Percentiles rank a stretch among this genome's conserved stretches.
These are phyloP conservation scores for Prunella vulgaris DNA, from an alignment of 257 asterid species.

Conservation along the genomic window DNA sequence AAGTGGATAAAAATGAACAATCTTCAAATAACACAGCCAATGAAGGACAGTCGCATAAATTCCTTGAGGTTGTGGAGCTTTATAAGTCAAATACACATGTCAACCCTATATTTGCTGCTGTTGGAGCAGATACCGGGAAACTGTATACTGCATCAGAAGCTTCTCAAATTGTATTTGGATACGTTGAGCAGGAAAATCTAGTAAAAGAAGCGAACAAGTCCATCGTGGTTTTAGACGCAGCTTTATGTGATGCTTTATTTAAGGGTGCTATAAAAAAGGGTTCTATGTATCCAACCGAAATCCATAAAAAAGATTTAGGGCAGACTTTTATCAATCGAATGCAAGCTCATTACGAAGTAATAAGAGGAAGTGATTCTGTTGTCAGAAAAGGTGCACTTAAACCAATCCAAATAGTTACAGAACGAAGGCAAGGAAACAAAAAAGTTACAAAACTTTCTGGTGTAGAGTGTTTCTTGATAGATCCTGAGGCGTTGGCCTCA, in stretches of 20 bases:
- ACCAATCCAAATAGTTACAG: conserved; percentile 86
- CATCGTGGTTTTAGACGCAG: conserved; percentile 63
- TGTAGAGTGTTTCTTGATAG: conserved; percentile 79
- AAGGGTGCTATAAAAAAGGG: conserved; percentile 96
- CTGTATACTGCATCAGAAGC: conserved; percentile 76
- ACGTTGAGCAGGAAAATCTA: conserved; percentile 78
- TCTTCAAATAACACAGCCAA: conserved; percentile 30
- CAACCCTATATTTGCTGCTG: conserved; percentile 63
- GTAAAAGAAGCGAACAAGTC: conserved; percentile 67
- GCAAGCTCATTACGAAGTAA: conserved; percentile 83
- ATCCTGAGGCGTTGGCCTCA: conserved; percentile 79
- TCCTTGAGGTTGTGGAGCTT: conserved; percentile 66
- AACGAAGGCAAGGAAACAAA: conserved; percentile 93
- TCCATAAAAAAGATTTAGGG: conserved; percentile 82
- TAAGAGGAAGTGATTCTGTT: conserved; percentile 60
- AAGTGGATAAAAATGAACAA: conserved; percentile 50
- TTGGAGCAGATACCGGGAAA: conserved; percentile 63
- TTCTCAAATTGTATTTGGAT: conserved; percentile 67
- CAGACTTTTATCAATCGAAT: conserved; percentile 68
- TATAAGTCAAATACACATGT: conserved; percentile 88
- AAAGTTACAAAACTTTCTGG: conserved; percentile 94
- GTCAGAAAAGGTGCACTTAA: conserved; percentile 78
- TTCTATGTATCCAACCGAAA: conserved; percentile 74
- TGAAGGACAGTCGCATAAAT: conserved; percentile 46
- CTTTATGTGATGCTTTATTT: conserved; percentile 81